Evolutionary conservation across 2,329 filamentous ascomycete genomes (phyloP), one percentile per base, ranked within the genome.

Genomic region (Teratosphaeria epicoccoides): DNA sequence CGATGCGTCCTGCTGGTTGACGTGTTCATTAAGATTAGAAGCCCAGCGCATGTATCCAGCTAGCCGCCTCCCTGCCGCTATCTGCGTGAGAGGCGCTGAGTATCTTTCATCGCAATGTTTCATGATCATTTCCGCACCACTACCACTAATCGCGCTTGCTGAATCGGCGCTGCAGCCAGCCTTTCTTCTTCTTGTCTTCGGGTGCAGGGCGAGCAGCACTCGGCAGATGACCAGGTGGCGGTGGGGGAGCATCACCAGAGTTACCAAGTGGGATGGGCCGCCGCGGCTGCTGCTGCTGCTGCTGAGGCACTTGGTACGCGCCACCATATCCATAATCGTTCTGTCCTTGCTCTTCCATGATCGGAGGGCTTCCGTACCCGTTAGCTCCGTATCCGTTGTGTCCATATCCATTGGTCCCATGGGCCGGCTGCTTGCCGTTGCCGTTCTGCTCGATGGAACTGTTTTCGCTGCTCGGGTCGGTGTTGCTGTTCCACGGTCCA

Each of bases 381-480:
- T 55, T 55, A 43, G 52, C 44, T 53, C 57, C 51, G 40, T 60
- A 60, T 17, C 58, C 59, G 17, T 57, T 58, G 4, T 50, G 52
- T 11, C 54, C 55, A 66, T 60, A 70, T 55, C 57, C 67, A 37
- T 48, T 48, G 59, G 59, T 63, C 62, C 49, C 67, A 57, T 50
- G 62, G 63, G 43, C 55, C 43, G 56, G 57, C 20, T 55, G 51
- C 45, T 64, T 59, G 46, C 51, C 55, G 29, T 56, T 55, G 23
- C 29, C 51, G 78, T 29, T 83, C 74, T 55, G 83, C 65, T 95
- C 88, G 60, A 94, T 81, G 1, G 88, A 95, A 71, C 88, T 94
- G 71, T 95, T 95, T 65, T 95, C 87, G 65, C 89, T 95, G 71
- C 87, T 93, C 73, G 87, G 90, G 65, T 95, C 89, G 54, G 88